Evolutionary conservation across 225 moss, liverwort and hornwort genomes (phyloP).

Genomic region (Ulota crispa): DNA sequence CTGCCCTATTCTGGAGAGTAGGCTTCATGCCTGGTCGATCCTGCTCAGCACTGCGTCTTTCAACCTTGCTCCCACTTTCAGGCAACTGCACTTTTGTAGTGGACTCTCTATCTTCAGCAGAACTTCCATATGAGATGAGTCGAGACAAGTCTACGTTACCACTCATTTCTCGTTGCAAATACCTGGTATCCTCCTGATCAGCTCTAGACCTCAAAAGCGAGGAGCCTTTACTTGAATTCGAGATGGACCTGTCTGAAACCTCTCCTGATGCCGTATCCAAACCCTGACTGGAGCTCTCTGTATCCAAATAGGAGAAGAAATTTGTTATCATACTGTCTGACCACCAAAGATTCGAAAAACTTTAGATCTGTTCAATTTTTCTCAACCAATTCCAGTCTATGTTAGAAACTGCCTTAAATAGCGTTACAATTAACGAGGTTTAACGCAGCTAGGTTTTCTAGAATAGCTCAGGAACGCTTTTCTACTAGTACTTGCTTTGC

Average conservation of each 20-base stretch:
- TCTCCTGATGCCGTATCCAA: constrained; percentile 29
- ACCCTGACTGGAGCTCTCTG: constrained; percentile 43
- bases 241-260: constrained; percentile 31
- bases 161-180: constrained; percentile 35
- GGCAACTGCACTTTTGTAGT: constrained; percentile 35
- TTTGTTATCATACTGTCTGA: neutral
- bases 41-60: constrained; percentile 26
- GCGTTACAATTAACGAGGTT: neutral
- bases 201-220: constrained; percentile 18
- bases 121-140: constrained; percentile 41
- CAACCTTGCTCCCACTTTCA: constrained; percentile 34
- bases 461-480: neutral
- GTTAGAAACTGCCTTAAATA: neutral
- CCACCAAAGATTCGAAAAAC: neutral
- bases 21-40: constrained; percentile 14
- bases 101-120: constrained; percentile 38
- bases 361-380: neutral
- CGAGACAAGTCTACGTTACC: constrained; percentile 40
- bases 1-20: constrained; percentile 26
- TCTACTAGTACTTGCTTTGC: neutral
- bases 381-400: neutral
- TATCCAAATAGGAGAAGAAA: constrained; percentile 11
- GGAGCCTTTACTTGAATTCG: constrained; percentile 30
- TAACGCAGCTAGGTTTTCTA: neutral
- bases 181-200: constrained; percentile 41